phyloP scores from a whole-genome alignment of 345 rosid genomes.

The Salix arbutifolia region DNA sequence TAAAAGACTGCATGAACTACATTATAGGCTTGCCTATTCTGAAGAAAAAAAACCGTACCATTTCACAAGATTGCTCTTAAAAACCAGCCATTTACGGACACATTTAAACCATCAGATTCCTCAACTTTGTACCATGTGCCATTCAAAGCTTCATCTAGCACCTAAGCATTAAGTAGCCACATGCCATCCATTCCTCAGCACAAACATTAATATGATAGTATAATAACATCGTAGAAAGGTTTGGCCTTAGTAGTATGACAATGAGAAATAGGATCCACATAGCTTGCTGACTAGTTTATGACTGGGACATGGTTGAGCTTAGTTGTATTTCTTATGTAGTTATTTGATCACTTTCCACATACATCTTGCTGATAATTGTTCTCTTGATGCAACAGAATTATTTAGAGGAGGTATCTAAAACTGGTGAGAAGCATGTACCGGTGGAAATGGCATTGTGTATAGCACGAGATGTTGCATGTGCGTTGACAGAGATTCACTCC shows the following conservation, averaged over 20 bases:
- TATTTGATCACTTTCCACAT: not conserved
- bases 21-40: not conserved
- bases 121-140: not conserved
- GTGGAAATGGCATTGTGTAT: conserved; percentile 58
- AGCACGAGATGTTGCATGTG: conserved; percentile 74
- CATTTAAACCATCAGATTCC: not conserved
- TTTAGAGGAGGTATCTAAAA: conserved; percentile 57
- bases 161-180: not conserved
- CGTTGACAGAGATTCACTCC: conserved; percentile 73
- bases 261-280: not conserved
- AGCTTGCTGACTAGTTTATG: not conserved
- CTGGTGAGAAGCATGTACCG: conserved; percentile 62
- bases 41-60: not conserved
- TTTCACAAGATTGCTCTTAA: not conserved
- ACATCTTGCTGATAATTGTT: not conserved
- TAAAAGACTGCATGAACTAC: not conserved
- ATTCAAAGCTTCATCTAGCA: not conserved
- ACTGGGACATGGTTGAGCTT: not conserved
- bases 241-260: not conserved
- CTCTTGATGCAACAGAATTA: conserved; percentile 46
- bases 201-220: not conserved
- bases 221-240: not conserved
- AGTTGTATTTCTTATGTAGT: not conserved
- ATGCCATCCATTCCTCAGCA: not conserved
- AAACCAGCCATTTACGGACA: not conserved